phyloP scores from a whole-genome alignment of 192 early-diverging fungal genomes.

The Funneliformis mosseae region DNA sequence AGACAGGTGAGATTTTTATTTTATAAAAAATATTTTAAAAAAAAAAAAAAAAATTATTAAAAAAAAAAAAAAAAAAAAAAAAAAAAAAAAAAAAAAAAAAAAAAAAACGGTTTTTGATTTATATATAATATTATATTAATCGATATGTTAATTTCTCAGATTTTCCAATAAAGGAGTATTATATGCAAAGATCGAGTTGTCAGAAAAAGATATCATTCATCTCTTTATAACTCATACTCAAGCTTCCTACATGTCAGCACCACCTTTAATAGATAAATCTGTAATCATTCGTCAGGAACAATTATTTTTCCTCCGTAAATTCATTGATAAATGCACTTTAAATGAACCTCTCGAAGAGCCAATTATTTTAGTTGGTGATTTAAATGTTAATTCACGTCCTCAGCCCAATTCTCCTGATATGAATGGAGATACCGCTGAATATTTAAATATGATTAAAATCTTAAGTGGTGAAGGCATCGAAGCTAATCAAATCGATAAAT shows the following conservation, averaged over 20 bases:
- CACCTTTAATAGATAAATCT: conserved; percentile 57
- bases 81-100: no score
- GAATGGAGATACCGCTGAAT: conserved; percentile 54
- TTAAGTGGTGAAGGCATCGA: conserved; percentile 45
- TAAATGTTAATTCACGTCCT: conserved; percentile 68
- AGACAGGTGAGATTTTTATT: no score
- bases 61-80: no score
- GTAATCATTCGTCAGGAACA: conserved; percentile 63
- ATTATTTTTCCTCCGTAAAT: conserved; percentile 64
- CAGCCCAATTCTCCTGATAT: conserved; percentile 27
- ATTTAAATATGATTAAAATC: conserved; percentile 59
- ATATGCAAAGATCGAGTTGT: conserved; percentile 70
- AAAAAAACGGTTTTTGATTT: no score
- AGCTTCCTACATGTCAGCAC: conserved; percentile 65
- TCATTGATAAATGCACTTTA: conserved; percentile 48
- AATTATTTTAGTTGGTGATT: conserved; percentile 66
- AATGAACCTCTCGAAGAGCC: conserved; percentile 47
- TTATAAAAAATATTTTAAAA: no score
- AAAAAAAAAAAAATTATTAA: no score
- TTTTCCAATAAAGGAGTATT: conserved; percentile 74
- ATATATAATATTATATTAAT: not conserved
- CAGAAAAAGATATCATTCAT: conserved; percentile 54
- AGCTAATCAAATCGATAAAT: not conserved
- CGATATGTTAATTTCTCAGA: conserved; percentile 37
- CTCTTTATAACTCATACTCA: conserved; percentile 87